These are phyloP conservation scores for Phialophora verrucosa DNA, from an alignment of 2,329 filamentous ascomycete genomes.

Conservation along the genomic window DNA sequence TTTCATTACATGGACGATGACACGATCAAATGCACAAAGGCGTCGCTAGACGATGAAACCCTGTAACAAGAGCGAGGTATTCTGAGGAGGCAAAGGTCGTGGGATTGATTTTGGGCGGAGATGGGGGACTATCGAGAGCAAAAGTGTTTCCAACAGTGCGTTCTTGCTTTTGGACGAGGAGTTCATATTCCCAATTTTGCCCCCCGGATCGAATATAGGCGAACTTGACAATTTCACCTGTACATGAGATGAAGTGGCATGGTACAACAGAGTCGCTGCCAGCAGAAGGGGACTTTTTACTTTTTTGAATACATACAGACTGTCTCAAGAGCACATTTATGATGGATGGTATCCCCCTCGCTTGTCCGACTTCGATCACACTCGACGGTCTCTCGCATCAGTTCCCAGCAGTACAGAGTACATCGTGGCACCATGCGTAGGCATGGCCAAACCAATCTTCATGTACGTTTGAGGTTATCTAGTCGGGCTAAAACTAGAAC, in stretches of 20 bases:
- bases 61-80: constrained; percentile 24
- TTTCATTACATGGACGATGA: constrained; percentile 20
- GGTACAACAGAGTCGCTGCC: constrained; percentile 2
- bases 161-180: constrained; percentile 5
- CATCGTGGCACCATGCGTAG: not conserved
- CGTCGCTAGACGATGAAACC: constrained; percentile 8
- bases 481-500: too few relatives aligned
- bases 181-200: constrained; percentile 4
- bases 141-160: constrained; percentile 22
- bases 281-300: not conserved
- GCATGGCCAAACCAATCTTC: too few relatives aligned
- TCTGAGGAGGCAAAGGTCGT: constrained; percentile 1
- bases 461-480: too few relatives aligned
- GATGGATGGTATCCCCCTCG: not conserved
- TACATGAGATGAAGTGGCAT: constrained; percentile 11
- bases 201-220: constrained; percentile 2
- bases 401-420: not conserved
- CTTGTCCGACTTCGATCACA: not conserved
- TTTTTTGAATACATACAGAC: constrained; percentile 10
- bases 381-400: not conserved
- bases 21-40: constrained; percentile 24
- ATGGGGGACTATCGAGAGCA: constrained; percentile 16
- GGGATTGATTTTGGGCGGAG: constrained; percentile 12
- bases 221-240: constrained; percentile 8
- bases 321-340: not conserved